Conservation (phyloP, 495 filamentous ascomycete genomes). For the Penicillium fimorum region DNA sequence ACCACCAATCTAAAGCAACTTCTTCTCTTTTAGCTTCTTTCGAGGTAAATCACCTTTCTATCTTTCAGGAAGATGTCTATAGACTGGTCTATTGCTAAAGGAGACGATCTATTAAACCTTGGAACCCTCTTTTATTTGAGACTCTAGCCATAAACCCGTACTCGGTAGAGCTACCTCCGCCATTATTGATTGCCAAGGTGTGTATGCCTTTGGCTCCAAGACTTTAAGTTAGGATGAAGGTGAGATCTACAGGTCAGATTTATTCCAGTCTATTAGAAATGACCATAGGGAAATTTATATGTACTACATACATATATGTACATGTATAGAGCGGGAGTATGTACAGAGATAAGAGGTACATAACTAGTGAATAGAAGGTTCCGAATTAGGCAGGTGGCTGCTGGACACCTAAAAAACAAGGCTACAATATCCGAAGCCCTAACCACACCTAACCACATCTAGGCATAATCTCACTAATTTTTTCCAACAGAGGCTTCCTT, state of each 20-base stretch:
- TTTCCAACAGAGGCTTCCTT: background rate
- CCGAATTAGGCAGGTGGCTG: background rate
- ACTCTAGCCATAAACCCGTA: background rate
- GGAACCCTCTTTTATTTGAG: background rate
- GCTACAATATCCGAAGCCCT: background rate
- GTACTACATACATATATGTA: too few relatives aligned
- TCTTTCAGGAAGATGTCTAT: background rate
- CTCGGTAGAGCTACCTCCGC: background rate
- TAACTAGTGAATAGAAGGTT: background rate
- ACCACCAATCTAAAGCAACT: background rate
- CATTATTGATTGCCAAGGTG: constrained; percentile 27
- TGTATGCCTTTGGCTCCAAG: constrained; percentile 43
- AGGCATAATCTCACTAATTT: background rate
- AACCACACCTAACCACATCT: background rate
- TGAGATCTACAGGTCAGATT: background rate
- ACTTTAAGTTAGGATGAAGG: constrained; percentile 12
- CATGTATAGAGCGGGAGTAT: background rate
- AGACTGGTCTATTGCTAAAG: background rate
- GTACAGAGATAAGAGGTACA: too few relatives aligned
- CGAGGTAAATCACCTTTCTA: background rate
- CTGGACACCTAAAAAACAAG: background rate
- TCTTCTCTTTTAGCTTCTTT: background rate
- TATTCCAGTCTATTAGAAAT: background rate
- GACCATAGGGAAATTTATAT: background rate
- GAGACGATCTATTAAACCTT: background rate